Evolutionary conservation across 1,284 basidiomycete genomes (phyloP), one percentile per base, ranked within the genome.

Genomic region (Cryptococcus sp.): DNA sequence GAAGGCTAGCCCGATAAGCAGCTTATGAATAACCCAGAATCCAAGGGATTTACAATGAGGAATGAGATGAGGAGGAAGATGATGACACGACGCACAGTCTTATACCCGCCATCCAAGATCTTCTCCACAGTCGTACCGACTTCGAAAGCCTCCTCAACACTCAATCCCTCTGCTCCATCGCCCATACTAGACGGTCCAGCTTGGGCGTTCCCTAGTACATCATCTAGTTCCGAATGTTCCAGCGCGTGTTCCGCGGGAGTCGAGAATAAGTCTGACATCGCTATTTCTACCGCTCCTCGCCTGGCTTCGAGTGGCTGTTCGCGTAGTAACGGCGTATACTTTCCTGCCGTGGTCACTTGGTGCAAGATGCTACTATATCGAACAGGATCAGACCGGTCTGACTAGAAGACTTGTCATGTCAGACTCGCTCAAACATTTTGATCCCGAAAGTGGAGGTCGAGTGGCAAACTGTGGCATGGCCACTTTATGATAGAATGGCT

Each of bases 91-190:
- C 78, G 44, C 46, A 79, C 78, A 37, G 76, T 77, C 58, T 76
- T 75, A 68, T 79, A 80, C 5, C 70, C 73, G 4, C 77, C 78
- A 13, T 65, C 63, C 2, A 76, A 40, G 46, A 81, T 78, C 34
- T 77, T 67, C 50, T 57, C 37, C 10, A 79, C 65, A 3, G 78
- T 79, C 43, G 70, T 65, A 1, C 71, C 66, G 40, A 81, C 74
- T 50, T 81, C 79, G 65, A 80, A 81, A 1, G 77, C 77, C 20
- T 78, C 69, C 46, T 73, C 70, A 16, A 80, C 55, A 5, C 62
- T 61, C 50, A 73, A 45, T 4, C 60, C 55, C 3, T 65, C 63
- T 6, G 67, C 52, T 7, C 66, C 73, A 57, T 72, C 67, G 44
- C 72, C 69, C 58, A 72, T 67, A 0, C 66, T 64, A 5, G 64